phyloP scores from a whole-genome alignment of 768 basidiomycete genomes.

The Boletus tylopilopsis region DNA sequence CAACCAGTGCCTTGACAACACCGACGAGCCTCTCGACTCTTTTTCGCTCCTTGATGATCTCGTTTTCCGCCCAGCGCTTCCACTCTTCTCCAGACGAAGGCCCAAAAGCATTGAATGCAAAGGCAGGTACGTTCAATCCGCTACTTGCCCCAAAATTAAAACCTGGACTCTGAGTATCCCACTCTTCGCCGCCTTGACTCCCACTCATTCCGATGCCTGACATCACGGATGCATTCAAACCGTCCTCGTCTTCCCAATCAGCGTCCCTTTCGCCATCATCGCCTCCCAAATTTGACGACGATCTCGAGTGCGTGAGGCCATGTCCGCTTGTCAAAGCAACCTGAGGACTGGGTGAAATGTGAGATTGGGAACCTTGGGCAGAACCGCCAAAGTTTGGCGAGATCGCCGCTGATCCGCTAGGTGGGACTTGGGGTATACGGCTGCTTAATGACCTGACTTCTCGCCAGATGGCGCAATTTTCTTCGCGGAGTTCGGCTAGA shows the following conservation, averaged over 20 bases:
- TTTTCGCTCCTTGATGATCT: constrained; percentile 55
- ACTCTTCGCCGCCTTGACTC: constrained; percentile 21
- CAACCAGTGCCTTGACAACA: constrained; percentile 60
- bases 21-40: constrained; percentile 59
- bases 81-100: constrained; percentile 19
- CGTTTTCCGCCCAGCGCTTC: constrained; percentile 28
- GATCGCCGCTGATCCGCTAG: background rate
- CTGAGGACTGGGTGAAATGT: constrained; percentile 5
- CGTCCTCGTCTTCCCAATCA: constrained; percentile 30
- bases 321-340: constrained; percentile 14
- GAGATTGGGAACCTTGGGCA: constrained; percentile 8
- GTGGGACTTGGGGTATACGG: constrained; percentile 20
- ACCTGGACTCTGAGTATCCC: constrained; percentile 19
- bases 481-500: constrained; percentile 65
- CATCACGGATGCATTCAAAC: constrained; percentile 8
- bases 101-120: constrained; percentile 10
- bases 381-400: constrained; percentile 8
- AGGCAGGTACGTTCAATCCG: constrained; percentile 12
- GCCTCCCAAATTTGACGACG: constrained; percentile 25
- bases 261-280: constrained; percentile 25
- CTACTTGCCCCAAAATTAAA: constrained; percentile 11
- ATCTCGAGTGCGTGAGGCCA: constrained; percentile 22
- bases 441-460: constrained; percentile 24
- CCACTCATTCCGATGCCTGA: constrained; percentile 14
- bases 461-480: constrained; percentile 58